Evolutionary conservation across 179 eudicot species (phyloP), one percentile per base, ranked within the genome.

Genomic region (Corrigiola litoralis): DNA sequence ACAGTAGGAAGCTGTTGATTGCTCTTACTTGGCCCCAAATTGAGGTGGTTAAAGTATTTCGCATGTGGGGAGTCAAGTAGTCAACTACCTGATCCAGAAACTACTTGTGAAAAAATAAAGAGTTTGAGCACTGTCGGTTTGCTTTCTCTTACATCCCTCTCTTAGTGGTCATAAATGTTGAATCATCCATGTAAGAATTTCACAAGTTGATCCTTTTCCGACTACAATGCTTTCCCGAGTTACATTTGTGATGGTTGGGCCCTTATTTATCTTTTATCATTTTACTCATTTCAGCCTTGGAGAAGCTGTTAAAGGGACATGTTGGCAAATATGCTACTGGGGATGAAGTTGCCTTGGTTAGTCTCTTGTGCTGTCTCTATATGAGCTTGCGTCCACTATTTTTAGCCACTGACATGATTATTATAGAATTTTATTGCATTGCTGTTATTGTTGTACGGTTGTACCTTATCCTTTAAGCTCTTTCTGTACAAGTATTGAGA

Each of bases 251-350:
- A 28, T 21, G 32, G 5, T 3, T 3, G 58, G 47, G 41, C 47
- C 33, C 38, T 46, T 49, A n/a, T 31, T 55, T 42, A 20, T n/a
- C 63, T 12, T 47, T 18, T 16, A 24, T 32, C 25, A 34, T 49
- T 24, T 31, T 57, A 23, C 16, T 6, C 68, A 67, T 61, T 79
- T 66, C 89, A 94, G 97, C 97, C n/a, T 78, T 90, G 54, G 99
- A 90, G 88, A 82, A 86, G 74, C 79, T 92, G 28, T 58, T 92
- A 40, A 60, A 82, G 32, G 84, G 70, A 18, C 62, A 79, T 82
- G 84, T 95, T 73, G 95, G 97, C 63, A 90, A 77, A 70, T 94
- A 85, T 82, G 99, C 99, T 56, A 94, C 91, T 25, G 97, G 99
- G 59, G 88, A 90, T 79, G 95, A 94, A 81, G 85, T 84, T 70